Evolutionary conservation across 2,329 filamentous ascomycete species (phyloP).

Genomic region (Helicocarpus griseus): DNA sequence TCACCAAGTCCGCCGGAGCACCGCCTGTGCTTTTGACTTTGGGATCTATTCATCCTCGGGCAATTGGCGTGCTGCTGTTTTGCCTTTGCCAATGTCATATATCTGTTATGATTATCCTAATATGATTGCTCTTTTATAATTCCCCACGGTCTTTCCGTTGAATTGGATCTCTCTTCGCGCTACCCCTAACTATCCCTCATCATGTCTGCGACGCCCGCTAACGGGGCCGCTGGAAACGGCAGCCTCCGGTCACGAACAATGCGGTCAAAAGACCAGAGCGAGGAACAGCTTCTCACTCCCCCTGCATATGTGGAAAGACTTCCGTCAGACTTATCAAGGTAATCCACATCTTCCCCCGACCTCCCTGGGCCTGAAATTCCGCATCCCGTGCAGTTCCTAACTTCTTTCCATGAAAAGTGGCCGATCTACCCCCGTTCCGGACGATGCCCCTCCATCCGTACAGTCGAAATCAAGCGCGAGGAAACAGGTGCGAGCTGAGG

Average conservation of each 20-base stretch:
- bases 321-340: constrained; percentile 23
- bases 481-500: constrained; percentile 71
- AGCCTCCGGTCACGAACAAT: constrained; percentile 10
- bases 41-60: not conserved
- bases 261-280: constrained; percentile 5
- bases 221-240: constrained; percentile 7
- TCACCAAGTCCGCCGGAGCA: not conserved
- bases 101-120: not conserved
- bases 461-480: constrained; percentile 77
- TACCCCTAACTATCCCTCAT: constrained; percentile 5
- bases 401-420: constrained; percentile 48
- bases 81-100: not conserved
- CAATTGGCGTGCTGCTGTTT: not conserved
- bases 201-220: constrained; percentile 23
- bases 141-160: not conserved
- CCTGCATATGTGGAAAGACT: constrained; percentile 6
- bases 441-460: constrained; percentile 86
- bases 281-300: constrained; percentile 1
- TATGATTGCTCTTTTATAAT: not conserved
- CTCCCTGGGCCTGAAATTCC: not conserved
- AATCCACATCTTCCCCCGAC: not conserved
- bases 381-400: not conserved
- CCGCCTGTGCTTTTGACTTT: not conserved
- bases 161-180: not conserved
- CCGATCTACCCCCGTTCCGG: constrained; percentile 69